Base-by-base conservation (phyloP, 805 yeast genomes). In the Wickerhamiella cacticola region DNA sequence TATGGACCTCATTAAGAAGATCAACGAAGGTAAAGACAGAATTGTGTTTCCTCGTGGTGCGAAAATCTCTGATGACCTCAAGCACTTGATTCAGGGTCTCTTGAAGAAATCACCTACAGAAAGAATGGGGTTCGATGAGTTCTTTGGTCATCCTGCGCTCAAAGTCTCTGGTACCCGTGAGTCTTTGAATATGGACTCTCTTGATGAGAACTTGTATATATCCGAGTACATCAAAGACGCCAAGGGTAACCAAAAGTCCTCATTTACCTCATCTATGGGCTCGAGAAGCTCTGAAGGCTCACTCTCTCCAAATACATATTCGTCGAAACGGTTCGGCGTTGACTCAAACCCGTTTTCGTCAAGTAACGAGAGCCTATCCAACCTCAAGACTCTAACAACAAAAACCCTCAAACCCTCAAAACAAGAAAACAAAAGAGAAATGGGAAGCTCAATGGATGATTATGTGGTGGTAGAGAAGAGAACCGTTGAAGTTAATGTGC, bases 381-480 rank as follows among this genome's bases (percentile, higher is more conserved):
- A 44, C 28, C 34, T 44, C 35, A 23, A 22, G 19, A 39, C 42
- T 13, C 15, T 39, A 29, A 39, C 42, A 7, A 39, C 42, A 3
- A 36, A 23, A 10, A 21, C 26, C 41, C 6, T 21, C 25, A 71
- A 52, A 55, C 28, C 10, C 28, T 7, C 28, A 25, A 25, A 25
- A 25, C 28, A 25, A 25, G 28, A 7, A 7, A 39, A 24, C 24
- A 15, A 41, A 24, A 34, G 50, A 12, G 52, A 24, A 23, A 23
- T 39, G 42, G 42, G 42, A 3, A 26, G 21, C 29, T 23, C 29
- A 15, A 39, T 39, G 28, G 42, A 39, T 7, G 96, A 87, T 58
- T 89, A 89, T 57, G 97, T 89, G 28, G 94, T 89, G 34, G 88
- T 89, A 24, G 97, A 89, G 62, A 92, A 89, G 62, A 75, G 94